Evolutionary conservation across 805 yeast species (phyloP), one percentile per base, ranked within the genome.

Genomic region (Teunomyces barrocoloradensis): DNA sequence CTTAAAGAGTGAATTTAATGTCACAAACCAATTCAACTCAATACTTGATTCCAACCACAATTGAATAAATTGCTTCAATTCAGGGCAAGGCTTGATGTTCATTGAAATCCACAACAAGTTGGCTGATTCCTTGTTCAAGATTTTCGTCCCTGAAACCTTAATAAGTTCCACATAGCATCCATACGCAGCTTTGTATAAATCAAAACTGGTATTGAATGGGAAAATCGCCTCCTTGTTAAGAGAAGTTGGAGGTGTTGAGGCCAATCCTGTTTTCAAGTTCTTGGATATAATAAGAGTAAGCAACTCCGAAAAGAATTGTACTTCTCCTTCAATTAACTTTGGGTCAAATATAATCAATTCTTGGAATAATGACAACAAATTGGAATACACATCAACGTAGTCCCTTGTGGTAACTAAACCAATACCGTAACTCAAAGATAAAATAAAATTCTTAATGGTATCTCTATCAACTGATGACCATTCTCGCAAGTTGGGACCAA

Each of bases 1-100:
- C 49, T 65, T 73, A 57, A 75, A 81, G 47, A 84, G 59, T 12
- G 73, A 67, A 46, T 75, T 79, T 37, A 86, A 65, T 29, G 80
- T 77, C 1, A 68, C 60, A 48, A 87, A 79, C 94, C 94, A 87
- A 41, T 61, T 61, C 21, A 76, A 65, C 11, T 72, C 75, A 12
- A 69, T 52, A 27, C 68, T 72, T 4, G 79, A 73, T 13, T 78
- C 80, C 39, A 87, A 62, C 92, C 94, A 87, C 13, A 79, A 75
- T 12, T 58, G 61, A 10, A 87, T 70, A 42, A 85, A 66, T 3
- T 66, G 62, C 25, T 69, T 60, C 15, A 85, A 59, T 6, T 72
- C 74, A 1, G 52, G 53, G 37, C 81, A 78, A 2, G 67, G 66
- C 74, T 82, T 52, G 69, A 75, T 30, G 73, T 71, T 68, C 71